Conservation (phyloP, 1,284 basidiomycete species). For the Malassezia pachydermatis region DNA sequence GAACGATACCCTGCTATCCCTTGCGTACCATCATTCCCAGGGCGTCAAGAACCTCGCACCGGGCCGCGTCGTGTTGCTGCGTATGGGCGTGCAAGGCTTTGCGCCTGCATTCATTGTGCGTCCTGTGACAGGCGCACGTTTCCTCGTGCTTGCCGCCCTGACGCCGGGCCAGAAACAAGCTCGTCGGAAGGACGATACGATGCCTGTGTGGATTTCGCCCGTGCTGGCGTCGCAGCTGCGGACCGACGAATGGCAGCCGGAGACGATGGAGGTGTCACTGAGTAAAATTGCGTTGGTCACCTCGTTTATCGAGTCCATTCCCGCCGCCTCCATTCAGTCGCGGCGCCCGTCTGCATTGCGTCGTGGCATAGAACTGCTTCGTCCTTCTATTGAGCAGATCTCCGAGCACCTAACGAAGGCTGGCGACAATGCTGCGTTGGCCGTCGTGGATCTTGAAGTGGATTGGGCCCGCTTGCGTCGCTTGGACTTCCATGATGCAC, state of each 20-base stretch:
- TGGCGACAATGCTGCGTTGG: not conserved
- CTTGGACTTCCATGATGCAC: slow-evolving; percentile 82
- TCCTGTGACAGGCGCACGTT: slow-evolving; percentile 55
- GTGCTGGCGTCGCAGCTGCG: not conserved
- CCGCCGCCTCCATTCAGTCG: slow-evolving; percentile 24
- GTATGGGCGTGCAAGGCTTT: slow-evolving; percentile 68
- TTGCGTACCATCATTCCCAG: slow-evolving; percentile 59
- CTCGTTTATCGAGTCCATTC: slow-evolving; percentile 48
- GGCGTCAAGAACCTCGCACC: slow-evolving; percentile 61
- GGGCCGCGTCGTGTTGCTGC: slow-evolving; percentile 73
- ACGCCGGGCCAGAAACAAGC: slow-evolving; percentile 27
- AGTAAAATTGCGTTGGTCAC: slow-evolving; percentile 71
- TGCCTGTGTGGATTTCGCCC: slow-evolving; percentile 11
- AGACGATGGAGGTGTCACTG: slow-evolving; percentile 60
- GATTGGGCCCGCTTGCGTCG: slow-evolving; percentile 73
- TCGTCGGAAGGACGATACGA: not conserved
- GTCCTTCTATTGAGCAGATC: slow-evolving; percentile 1
- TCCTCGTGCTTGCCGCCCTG: slow-evolving; percentile 65
- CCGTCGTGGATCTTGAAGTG: slow-evolving; percentile 29
- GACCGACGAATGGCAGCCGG: slow-evolving; percentile 30
- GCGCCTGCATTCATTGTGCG: slow-evolving; percentile 69
- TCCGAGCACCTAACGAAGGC: slow-evolving; percentile 4
- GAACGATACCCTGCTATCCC: slow-evolving; percentile 61
- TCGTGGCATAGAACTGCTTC: slow-evolving; percentile 23
- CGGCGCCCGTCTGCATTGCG: slow-evolving; percentile 59